These are phyloP conservation scores for Russula lepida DNA, from an alignment of 768 basidiomycete genomes.

Conservation along the genomic window DNA sequence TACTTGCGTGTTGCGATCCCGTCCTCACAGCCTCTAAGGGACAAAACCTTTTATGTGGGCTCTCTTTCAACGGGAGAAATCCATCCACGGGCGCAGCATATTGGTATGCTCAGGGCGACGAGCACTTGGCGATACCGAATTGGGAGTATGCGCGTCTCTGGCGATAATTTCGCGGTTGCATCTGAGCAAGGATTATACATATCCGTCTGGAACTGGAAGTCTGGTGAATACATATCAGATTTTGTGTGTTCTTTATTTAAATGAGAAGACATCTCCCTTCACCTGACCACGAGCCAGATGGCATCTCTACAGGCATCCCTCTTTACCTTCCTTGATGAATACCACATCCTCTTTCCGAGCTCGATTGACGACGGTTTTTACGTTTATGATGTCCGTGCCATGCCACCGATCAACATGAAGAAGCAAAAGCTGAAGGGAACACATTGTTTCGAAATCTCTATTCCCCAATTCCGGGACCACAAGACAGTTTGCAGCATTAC, in stretches of 20 bases:
- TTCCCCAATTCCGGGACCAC: neutral
- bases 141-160: conserved; percentile 7
- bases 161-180: neutral
- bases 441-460: conserved; percentile 8
- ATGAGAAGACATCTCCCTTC: too few relatives aligned
- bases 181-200: conserved; percentile 10
- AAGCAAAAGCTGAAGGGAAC: conserved; percentile 3
- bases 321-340: conserved; percentile 3
- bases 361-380: conserved; percentile 5
- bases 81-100: neutral
- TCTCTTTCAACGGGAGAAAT: neutral
- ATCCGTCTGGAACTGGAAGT: conserved; percentile 9
- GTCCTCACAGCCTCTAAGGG: neutral
- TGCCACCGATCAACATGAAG: neutral
- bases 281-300: neutral
- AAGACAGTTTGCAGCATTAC: neutral
- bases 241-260: neutral
- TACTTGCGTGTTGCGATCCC: neutral
- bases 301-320: neutral
- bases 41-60: conserved; percentile 1
- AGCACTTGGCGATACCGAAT: conserved; percentile 5
- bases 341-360: conserved; percentile 11
- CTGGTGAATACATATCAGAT: conserved; percentile 5
- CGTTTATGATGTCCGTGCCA: conserved; percentile 2
- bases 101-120: neutral